Conservation (phyloP, 2,329 filamentous ascomycete species). For the Penicillium oxalicum region DNA sequence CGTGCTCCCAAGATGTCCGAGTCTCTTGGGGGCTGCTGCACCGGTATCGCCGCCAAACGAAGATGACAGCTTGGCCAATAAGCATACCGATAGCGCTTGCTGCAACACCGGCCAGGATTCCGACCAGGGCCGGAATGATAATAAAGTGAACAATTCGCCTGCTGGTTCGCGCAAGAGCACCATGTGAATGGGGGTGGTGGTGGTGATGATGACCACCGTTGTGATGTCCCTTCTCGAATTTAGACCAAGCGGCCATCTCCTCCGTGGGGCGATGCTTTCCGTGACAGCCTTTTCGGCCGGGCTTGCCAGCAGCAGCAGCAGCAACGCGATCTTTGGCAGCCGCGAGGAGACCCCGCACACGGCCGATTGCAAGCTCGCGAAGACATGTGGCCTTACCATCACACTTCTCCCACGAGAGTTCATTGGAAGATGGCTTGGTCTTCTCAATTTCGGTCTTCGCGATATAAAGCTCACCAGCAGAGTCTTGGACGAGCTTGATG, state of each 20-base stretch:
- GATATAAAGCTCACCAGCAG: constrained; percentile 33
- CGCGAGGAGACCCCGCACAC: constrained; percentile 35
- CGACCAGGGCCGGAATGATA: constrained; percentile 42
- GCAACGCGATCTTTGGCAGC: constrained; percentile 34
- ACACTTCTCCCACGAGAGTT: constrained; percentile 40
- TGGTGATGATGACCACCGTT: constrained; percentile 5
- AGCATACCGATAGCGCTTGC: constrained; percentile 45
- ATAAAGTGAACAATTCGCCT: constrained; percentile 40
- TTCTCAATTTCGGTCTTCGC: constrained; percentile 34
- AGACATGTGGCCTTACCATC: constrained; percentile 37
- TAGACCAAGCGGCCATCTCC: constrained; percentile 3
- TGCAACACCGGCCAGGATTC: constrained; percentile 41
- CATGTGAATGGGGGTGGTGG: constrained; percentile 29
- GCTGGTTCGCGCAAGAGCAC: constrained; percentile 36
- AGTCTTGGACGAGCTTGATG: constrained; percentile 35
- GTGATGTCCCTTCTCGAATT: constrained; percentile 6
- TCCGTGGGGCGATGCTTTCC: constrained; percentile 16
- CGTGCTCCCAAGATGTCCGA: constrained; percentile 29
- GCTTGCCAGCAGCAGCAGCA: constrained; percentile 25
- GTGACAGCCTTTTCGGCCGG: constrained; percentile 28
- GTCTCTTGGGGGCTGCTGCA: constrained; percentile 25
- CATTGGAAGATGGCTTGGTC: constrained; percentile 30
- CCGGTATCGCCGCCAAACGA: constrained; percentile 41
- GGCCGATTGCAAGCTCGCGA: constrained; percentile 33
- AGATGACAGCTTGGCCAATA: constrained; percentile 42